Percentiles rank a stretch among this genome's conserved stretches.
These are phyloP conservation scores for Fusarium clavum DNA, from an alignment of 2,329 filamentous ascomycete genomes.

Conservation along the genomic window DNA sequence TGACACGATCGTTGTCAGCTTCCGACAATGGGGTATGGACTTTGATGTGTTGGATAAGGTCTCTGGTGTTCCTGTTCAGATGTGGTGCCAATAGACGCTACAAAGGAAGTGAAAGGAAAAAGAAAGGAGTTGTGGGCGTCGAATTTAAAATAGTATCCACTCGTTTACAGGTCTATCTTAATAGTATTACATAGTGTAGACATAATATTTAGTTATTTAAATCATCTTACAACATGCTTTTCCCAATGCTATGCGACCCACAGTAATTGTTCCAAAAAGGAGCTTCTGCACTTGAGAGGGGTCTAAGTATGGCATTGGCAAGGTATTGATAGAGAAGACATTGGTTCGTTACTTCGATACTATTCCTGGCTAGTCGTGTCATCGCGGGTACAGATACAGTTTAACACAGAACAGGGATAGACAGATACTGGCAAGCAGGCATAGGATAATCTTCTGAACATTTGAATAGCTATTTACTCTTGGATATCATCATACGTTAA, in stretches of 20 bases:
- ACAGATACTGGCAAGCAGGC: no score
- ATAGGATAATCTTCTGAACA: not conserved
- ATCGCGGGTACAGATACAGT: accelerated
- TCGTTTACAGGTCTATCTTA: not conserved
- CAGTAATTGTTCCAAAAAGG: no score
- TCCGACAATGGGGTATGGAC: constrained; percentile 30
- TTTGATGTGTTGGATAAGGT: constrained; percentile 25
- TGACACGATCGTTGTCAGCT: constrained; percentile 36
- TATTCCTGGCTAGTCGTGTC: no score
- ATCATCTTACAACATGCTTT: no score
- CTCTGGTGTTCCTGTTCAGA: constrained; percentile 22
- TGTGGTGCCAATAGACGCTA: constrained; percentile 24
- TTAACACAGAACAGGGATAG: no score
- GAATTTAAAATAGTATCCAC: not conserved
- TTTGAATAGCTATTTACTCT: not conserved
- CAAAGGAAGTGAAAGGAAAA: not conserved
- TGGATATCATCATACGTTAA: constrained; percentile 32
- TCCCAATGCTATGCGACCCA: no score
- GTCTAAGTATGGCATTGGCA: no score
- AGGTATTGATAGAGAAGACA: no score
- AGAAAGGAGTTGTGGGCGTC: not conserved
- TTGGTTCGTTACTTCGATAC: no score
- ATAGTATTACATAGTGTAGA: not conserved
- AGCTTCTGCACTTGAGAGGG: no score
- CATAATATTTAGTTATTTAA: not conserved